These are phyloP conservation scores for Trametes cubensis DNA, from an alignment of 768 basidiomycete genomes.

Conservation along the genomic window DNA sequence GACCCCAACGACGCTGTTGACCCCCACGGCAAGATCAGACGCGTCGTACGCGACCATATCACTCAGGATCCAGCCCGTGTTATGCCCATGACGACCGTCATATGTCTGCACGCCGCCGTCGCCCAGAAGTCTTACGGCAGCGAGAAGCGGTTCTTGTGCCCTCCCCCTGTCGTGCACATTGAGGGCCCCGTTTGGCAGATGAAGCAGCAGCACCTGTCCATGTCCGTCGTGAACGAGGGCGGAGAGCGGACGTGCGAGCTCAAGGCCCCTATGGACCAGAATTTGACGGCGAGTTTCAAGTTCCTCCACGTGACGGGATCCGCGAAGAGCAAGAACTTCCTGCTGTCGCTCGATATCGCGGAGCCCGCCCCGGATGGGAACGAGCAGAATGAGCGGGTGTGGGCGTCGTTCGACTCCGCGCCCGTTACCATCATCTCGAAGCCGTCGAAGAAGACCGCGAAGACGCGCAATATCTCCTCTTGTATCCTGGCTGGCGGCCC, in stretches of 20 bases:
- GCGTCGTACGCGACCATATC: slow-evolving; percentile 82
- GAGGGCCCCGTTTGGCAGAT: slow-evolving; percentile 87
- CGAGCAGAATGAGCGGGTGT: slow-evolving; percentile 63
- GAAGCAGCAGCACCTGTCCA: slow-evolving; percentile 77
- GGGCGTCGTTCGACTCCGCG: slow-evolving; percentile 91
- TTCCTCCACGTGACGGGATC: slow-evolving; percentile 88
- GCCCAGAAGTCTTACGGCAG: slow-evolving; percentile 96
- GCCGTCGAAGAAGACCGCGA: slow-evolving; percentile 95
- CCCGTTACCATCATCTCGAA: slow-evolving; percentile 96
- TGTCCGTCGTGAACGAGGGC: slow-evolving; percentile 83
- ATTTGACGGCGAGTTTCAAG: slow-evolving; percentile 88
- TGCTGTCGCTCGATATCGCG: slow-evolving; percentile 81
- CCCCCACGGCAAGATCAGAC: slow-evolving; percentile 77
- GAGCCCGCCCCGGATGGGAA: slow-evolving; percentile 59
- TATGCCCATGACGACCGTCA: slow-evolving; percentile 88
- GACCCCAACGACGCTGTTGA: slow-evolving; percentile 64
- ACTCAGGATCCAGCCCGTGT: slow-evolving; percentile 73
- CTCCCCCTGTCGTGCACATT: slow-evolving; percentile 91
- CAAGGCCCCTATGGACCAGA: slow-evolving; percentile 79
- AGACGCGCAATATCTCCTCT: slow-evolving; percentile 88
- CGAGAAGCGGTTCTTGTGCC: slow-evolving; percentile 93
- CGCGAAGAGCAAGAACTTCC: slow-evolving; percentile 88
- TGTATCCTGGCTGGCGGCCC: slow-evolving; percentile 90
- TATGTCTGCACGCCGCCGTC: slow-evolving; percentile 89
- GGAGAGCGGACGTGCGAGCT: slow-evolving; percentile 86